Conservation (phyloP, 2,329 filamentous ascomycete genomes). For the Periconia digitata region DNA sequence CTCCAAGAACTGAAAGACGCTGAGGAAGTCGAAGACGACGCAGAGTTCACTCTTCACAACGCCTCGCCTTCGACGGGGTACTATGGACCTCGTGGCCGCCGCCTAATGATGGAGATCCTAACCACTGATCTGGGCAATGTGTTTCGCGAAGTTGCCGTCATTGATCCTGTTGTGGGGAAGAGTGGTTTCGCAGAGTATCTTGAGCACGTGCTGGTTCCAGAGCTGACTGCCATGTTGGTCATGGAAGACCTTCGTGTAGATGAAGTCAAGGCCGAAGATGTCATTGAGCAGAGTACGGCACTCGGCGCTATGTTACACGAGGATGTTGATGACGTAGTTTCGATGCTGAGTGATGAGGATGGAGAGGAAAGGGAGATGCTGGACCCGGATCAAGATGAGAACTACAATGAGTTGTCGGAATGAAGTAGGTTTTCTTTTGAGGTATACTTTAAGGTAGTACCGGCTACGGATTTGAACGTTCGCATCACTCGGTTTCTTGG, state of each 20-base stretch:
- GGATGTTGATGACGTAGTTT: constrained; percentile 58
- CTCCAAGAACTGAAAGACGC: neutral
- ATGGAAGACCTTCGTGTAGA: constrained; percentile 58
- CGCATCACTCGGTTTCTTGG: no score
- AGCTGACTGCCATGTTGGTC: constrained; percentile 59
- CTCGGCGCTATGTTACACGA: constrained; percentile 70
- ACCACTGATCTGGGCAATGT: constrained; percentile 26
- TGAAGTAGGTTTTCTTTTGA: no score
- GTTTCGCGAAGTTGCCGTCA: constrained; percentile 22
- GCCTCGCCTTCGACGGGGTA: constrained; percentile 59
- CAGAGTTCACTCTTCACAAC: constrained; percentile 23
- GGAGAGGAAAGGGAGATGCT: neutral
- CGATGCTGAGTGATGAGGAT: constrained; percentile 24
- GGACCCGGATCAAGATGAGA: constrained; percentile 1
- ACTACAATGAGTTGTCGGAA: neutral
- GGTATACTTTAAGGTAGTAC: no score
- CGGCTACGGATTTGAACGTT: no score
- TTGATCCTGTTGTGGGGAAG: constrained; percentile 34
- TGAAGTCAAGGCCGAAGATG: constrained; percentile 50
- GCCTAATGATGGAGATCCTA: constrained; percentile 62
- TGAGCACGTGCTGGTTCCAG: constrained; percentile 67
- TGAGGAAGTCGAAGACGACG: constrained; percentile 29
- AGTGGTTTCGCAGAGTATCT: constrained; percentile 38
- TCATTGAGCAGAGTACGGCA: constrained; percentile 67
- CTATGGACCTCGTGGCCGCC: constrained; percentile 75